These are phyloP conservation scores for Aspergillaceae sp. DNA, from an alignment of 2,329 filamentous ascomycete species.

Conservation along the genomic window DNA sequence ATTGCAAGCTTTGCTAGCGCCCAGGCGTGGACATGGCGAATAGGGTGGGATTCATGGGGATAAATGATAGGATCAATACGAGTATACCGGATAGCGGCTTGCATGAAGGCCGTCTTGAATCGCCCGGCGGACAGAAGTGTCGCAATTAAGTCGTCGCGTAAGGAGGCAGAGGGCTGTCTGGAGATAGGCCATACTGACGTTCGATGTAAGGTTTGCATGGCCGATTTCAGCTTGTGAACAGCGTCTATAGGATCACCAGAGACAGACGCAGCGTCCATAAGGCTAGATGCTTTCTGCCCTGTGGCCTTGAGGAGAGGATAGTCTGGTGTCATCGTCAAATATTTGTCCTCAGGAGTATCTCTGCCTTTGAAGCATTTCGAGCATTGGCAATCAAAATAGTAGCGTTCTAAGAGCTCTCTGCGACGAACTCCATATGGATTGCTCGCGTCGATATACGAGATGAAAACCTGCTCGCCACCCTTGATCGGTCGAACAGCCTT, in stretches of 20 bases:
- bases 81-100: conserved; percentile 45
- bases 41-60: conserved; percentile 42
- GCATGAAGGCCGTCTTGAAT: conserved; percentile 42
- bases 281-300: conserved; percentile 14
- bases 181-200: conserved; percentile 40
- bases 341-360: conserved; percentile 12
- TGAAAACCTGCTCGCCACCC: conserved; percentile 50
- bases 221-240: conserved; percentile 27
- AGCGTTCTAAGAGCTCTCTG: conserved; percentile 44
- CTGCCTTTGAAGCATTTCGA: conserved; percentile 36
- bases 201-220: conserved; percentile 33
- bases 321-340: conserved; percentile 7
- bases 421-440: conserved; percentile 45
- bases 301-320: conserved; percentile 9
- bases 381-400: conserved; percentile 53
- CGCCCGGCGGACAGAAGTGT: conserved; percentile 36
- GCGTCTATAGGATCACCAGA: conserved; percentile 19
- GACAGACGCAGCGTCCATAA: conserved; percentile 16
- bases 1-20: conserved; percentile 24
- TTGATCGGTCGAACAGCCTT: conserved; percentile 46
- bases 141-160: conserved; percentile 47
- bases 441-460: conserved; percentile 54
- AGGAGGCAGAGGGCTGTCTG: conserved; percentile 47
- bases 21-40: conserved; percentile 44
- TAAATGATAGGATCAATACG: conserved; percentile 46